These are phyloP conservation scores for Mimosa pudica DNA, from an alignment of 306 rosid species.

Conservation along the genomic window DNA sequence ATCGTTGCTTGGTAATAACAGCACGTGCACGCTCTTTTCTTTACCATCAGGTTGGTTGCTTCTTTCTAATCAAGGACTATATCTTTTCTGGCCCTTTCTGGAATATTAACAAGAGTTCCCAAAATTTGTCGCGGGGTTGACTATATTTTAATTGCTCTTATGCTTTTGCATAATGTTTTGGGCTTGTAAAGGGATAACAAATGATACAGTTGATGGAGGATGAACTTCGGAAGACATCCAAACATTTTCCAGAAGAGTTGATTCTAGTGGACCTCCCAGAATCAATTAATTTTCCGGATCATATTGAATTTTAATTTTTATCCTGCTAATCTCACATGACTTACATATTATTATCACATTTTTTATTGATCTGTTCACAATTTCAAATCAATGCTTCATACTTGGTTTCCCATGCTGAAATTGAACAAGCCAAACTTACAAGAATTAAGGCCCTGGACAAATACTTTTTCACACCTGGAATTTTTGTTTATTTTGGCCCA, in stretches of 20 bases:
- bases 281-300: background rate
- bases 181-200: background rate
- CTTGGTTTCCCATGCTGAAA: background rate
- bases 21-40: slow-evolving; percentile 88
- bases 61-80: background rate
- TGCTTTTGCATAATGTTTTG: background rate
- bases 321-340: background rate
- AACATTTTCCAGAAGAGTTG: background rate
- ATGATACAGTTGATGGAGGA: background rate
- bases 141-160: background rate
- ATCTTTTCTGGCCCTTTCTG: background rate
- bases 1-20: slow-evolving; percentile 74
- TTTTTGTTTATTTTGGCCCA: slow-evolving; percentile 1
- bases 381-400: background rate
- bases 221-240: background rate
- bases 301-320: slow-evolving; percentile 12
- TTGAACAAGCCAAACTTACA: background rate
- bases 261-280: background rate
- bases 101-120: background rate
- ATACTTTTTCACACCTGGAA: background rate
- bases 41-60: slow-evolving; percentile 79
- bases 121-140: background rate
- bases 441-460: background rate
- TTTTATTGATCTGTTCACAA: background rate
- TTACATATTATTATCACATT: background rate